phyloP scores from a whole-genome alignment of 495 filamentous ascomycete genomes.

The Neurospora sp. region DNA sequence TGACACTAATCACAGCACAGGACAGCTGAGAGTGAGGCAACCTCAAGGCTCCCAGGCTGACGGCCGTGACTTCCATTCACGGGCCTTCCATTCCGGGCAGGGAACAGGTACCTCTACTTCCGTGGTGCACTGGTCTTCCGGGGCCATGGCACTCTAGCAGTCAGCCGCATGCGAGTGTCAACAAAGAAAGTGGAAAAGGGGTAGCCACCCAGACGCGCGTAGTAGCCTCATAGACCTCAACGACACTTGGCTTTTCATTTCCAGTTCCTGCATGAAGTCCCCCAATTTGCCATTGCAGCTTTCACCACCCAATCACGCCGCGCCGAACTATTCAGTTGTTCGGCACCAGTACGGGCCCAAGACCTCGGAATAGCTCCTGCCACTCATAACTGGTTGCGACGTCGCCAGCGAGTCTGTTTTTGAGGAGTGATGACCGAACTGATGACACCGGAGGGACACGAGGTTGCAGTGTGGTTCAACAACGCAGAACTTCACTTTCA shows the following conservation, averaged over 20 bases:
- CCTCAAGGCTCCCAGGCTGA: background rate
- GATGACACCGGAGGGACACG: background rate
- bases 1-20: background rate
- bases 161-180: background rate
- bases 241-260: constrained; percentile 17
- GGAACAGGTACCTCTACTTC: background rate
- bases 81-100: background rate
- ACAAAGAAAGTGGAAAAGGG: constrained; percentile 11
- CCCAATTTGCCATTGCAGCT: constrained; percentile 4
- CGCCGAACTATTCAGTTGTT: background rate
- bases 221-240: constrained; percentile 6
- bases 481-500: background rate
- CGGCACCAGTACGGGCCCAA: background rate
- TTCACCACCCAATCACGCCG: constrained; percentile 13
- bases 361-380: constrained; percentile 5
- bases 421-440: background rate
- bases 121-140: background rate
- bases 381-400: background rate
- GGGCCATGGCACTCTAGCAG: background rate
- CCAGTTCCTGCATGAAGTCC: constrained; percentile 22
- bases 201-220: constrained; percentile 7
- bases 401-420: background rate
- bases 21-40: background rate
- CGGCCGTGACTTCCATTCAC: background rate
- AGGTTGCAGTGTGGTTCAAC: background rate